phyloP scores from a whole-genome alignment of 441 rosid genomes.

The Isatis lusitanica region DNA sequence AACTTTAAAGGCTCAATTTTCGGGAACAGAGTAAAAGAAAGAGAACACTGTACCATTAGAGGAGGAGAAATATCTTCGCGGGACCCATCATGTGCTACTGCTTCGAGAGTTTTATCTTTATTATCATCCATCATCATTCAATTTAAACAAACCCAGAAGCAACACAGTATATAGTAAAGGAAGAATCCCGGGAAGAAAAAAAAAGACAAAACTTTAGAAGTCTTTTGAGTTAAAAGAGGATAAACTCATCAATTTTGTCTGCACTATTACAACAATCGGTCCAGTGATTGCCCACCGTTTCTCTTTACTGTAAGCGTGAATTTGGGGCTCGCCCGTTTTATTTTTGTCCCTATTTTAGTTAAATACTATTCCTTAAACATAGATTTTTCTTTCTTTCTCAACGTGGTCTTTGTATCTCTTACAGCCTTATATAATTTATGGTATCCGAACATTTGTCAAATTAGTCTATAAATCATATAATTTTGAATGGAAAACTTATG shows the following conservation, averaged over 20 bases:
- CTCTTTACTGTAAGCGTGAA: background rate
- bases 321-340: conserved; percentile 6
- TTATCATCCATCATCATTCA: conserved; percentile 14
- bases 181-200: background rate
- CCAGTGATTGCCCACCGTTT: conserved; percentile 21
- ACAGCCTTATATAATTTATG: too few species aligned
- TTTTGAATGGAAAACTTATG: too few species aligned
- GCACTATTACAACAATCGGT: conserved; percentile 1
- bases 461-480: too few species aligned
- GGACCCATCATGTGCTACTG: background rate
- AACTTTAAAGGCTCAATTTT: background rate
- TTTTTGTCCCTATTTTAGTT: background rate
- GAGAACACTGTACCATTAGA: conserved; percentile 24
- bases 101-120: background rate
- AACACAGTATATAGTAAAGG: background rate
- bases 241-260: background rate
- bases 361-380: background rate
- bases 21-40: background rate
- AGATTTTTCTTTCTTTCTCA: background rate
- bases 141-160: conserved; percentile 27
- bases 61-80: conserved; percentile 28
- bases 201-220: background rate
- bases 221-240: background rate
- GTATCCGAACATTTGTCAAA: too few species aligned
- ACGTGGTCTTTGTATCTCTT: too few species aligned